Base-by-base conservation (phyloP, 495 filamentous ascomycete genomes). In the Podospora pseudoanserina region DNA sequence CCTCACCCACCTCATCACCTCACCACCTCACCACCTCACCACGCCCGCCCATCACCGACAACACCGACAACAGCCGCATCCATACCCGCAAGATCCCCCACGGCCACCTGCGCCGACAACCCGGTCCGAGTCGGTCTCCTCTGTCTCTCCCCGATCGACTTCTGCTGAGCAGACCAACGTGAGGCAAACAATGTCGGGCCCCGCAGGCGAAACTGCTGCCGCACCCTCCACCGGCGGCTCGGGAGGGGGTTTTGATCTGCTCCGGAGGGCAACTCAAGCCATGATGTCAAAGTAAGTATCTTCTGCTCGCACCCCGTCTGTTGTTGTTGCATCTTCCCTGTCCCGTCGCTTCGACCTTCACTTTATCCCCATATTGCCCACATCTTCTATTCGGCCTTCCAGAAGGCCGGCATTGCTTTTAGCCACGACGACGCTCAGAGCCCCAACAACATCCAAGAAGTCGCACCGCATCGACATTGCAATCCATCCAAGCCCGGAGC, bases 241-340 rank as follows among this genome's bases (percentile, higher is more conserved):
- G n/a, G 80, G 81, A 71, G 80, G 81, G 70, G 74, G 74, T 61
- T 80, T 78, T 60, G 85, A 87, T 76, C 75, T 87, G 74, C 74
- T 87, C 39, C 78, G 80, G 76, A 79, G 83, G 73, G 85, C 85
- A 63, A 86, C 85, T 53, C 83, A 86, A 69, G 80, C 81, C 67
- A 82, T 87, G 82, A 86, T 86, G 82, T 83, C 82, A 80, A 87
- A 78, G 85, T 87, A 84, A 72, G 81, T 82, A 32, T 66, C 0
- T 16, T 39, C 5, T 53, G 34, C 65, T 7, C 3, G 20, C 23
- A 34, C 20, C 53, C 44, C 49, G 23, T 23, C 15, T 9, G 39
- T 11, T 34, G 64, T 18, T 20, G 19, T 66, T 61, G 57, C 67
- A 66, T 61, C 67, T 23, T 63, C 56, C 65, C 64, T 69, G 65